Evolutionary conservation across 208 protist species (phyloP), one percentile per base, ranked within the genome.

Genomic region (Leishmania aethiopica): DNA sequence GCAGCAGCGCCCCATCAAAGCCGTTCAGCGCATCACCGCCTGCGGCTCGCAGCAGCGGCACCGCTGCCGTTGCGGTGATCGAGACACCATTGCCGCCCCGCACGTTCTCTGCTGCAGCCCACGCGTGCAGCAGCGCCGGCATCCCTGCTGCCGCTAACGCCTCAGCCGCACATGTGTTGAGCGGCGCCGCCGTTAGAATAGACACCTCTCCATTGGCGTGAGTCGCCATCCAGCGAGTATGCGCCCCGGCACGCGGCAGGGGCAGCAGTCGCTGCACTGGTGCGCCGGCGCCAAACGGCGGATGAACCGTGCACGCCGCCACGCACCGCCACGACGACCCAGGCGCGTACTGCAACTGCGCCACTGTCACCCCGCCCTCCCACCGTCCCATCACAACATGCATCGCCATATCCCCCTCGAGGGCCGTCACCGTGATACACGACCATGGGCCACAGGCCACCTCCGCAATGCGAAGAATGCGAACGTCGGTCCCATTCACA

Each of bases 201-300:
- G 83, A 86, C 42, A 83, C 83, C 59, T 77, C 83, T 11, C 83
- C 83, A 75, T 57, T 77, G 62, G 74, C 77, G 83, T 86, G 83
- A 51, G 74, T 62, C 6, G 78, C 78, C 78, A 86, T 79, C 83
- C 83, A 86, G 13, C 83, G 83, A 37, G 67, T 62, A 55, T 79
- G 47, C 55, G 17, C 35, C 6, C 69, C 83, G 8, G 78, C 78
- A 45, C 37, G 59, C 6, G 83, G 83, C 42, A 86, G 83, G 42
- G 78, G 28, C 51, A 80, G 53, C 32, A 86, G 75, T 3, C 77
- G 73, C 67, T 77, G 83, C 57, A 86, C 78, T 6, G 83, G 83
- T 0, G 83, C 77, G 19, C 66, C 78, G 17, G 51, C 69, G 66
- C 66, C 75, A 28, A 60, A 83, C 35, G 66, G 25, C 7, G 64